These are phyloP conservation scores for Acer negundo DNA, from an alignment of 345 rosid genomes.

Conservation along the genomic window DNA sequence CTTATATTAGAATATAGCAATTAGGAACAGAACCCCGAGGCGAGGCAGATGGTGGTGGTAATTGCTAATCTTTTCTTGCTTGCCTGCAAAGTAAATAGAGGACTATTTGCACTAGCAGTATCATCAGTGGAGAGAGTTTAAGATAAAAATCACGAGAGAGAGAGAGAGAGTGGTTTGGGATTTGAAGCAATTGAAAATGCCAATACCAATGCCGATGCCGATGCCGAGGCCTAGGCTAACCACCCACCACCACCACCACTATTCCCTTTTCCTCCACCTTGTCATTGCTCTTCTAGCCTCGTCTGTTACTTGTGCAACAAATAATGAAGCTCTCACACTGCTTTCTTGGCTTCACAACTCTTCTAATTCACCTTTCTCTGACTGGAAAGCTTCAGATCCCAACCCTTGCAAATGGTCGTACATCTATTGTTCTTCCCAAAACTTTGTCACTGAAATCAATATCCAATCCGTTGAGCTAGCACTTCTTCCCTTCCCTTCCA, in stretches of 20 bases:
- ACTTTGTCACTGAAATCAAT: conserved; percentile 55
- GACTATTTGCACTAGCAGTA: conserved; percentile 10
- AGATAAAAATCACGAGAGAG: conserved; percentile 27
- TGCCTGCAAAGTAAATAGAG: conserved; percentile 40
- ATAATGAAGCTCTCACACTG: conserved; percentile 46
- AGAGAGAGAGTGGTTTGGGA: conserved; percentile 59
- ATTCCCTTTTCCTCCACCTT: conserved; percentile 27
- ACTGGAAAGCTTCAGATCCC: conserved; percentile 60
- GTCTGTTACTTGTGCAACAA: conserved; percentile 29
- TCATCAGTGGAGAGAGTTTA: conserved; percentile 18
- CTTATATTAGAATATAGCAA: conserved; percentile 24
- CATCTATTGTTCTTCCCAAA: conserved; percentile 53
- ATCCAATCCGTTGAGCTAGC: conserved; percentile 59
- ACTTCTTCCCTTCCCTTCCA: conserved; percentile 58
- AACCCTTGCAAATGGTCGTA: conserved; percentile 72
- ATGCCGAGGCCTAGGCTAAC: conserved; percentile 43
- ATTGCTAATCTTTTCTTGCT: conserved; percentile 52
- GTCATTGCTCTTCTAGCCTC: conserved; percentile 26
- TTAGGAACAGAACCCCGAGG: conserved; percentile 75
- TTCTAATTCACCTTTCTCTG: conserved; percentile 37
- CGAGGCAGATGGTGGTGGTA: conserved; percentile 30
- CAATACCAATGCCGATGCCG: conserved; percentile 61
- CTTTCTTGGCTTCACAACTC: conserved; percentile 61
- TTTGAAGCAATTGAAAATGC: conserved; percentile 69
- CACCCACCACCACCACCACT: conserved; percentile 21